phyloP scores from a whole-genome alignment of 768 basidiomycete species.

The Leccinum sublutescens region DNA sequence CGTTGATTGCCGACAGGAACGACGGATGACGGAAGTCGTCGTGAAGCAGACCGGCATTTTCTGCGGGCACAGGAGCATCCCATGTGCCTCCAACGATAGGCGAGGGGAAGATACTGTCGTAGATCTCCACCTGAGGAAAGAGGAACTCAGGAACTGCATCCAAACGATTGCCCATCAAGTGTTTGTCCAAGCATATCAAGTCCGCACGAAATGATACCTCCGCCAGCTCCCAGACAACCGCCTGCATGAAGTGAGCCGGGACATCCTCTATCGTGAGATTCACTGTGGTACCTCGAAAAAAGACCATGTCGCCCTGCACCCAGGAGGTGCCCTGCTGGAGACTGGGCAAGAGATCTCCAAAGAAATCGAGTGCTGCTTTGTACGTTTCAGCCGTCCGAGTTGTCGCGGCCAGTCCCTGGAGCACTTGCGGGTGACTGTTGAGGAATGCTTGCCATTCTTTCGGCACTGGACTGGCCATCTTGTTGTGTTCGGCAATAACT shows the following conservation, averaged over 20 bases:
- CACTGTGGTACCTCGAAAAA: not conserved
- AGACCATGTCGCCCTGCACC: not conserved
- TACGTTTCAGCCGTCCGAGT: not conserved
- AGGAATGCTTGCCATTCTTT: not conserved
- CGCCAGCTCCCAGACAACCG: not conserved
- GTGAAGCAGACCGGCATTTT: not conserved
- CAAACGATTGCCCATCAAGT: not conserved
- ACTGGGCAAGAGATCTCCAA: not conserved
- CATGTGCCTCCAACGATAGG: not conserved
- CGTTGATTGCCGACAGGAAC: not conserved
- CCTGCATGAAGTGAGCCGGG: not conserved
- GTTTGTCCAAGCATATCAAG: not conserved
- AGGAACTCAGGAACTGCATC: not conserved
- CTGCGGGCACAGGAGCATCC: not conserved
- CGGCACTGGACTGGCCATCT: not conserved
- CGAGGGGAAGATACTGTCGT: not conserved
- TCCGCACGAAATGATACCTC: not conserved
- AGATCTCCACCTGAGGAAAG: not conserved
- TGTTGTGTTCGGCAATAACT: not conserved
- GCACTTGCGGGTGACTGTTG: not conserved
- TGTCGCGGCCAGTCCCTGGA: not conserved
- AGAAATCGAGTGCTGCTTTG: not conserved
- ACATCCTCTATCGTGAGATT: not conserved
- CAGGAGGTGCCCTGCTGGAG: not conserved
- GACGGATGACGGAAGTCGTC: not conserved